Conservation (phyloP, 768 basidiomycete species). For the Auricularia cornea region DNA sequence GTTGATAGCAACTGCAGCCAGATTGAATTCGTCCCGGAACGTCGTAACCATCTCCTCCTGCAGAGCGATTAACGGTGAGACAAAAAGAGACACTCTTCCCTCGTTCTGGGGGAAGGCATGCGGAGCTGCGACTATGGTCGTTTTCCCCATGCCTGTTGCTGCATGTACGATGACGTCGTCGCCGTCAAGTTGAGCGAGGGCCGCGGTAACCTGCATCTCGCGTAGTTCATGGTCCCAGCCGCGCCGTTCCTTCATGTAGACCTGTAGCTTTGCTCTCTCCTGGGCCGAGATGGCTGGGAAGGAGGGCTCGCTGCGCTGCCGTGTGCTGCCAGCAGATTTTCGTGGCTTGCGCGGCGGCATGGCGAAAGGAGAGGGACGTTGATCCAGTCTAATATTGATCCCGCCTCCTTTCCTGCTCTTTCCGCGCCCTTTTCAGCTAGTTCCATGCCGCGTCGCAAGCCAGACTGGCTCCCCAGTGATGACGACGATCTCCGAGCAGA, state of each 20-base stretch:
- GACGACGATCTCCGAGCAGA: too few relatives aligned
- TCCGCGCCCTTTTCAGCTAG: too few relatives aligned
- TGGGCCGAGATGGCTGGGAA: neutral
- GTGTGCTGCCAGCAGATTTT: too few relatives aligned
- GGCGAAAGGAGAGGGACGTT: too few relatives aligned
- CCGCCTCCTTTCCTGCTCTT: too few relatives aligned
- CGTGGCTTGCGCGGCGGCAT: too few relatives aligned
- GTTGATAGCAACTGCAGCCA: constrained; percentile 26
- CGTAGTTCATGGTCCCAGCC: constrained; percentile 16
- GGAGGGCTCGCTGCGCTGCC: neutral
- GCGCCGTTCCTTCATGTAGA: constrained; percentile 14
- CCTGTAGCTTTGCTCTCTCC: constrained; percentile 7
- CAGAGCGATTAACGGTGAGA: constrained; percentile 31
- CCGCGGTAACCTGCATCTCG: constrained; percentile 23
- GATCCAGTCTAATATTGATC: too few relatives aligned
- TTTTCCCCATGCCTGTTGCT: constrained; percentile 30
- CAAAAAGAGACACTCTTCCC: constrained; percentile 27
- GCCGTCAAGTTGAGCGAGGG: constrained; percentile 22
- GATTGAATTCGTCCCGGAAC: constrained; percentile 22
- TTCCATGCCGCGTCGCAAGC: too few relatives aligned
- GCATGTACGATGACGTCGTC: constrained; percentile 31
- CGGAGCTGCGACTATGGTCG: constrained; percentile 31
- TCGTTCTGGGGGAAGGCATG: constrained; percentile 19
- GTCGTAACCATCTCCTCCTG: constrained; percentile 32
- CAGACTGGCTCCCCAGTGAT: too few relatives aligned